These are phyloP conservation scores for Pholiota microspora DNA, from an alignment of 768 basidiomycete genomes.

Conservation along the genomic window DNA sequence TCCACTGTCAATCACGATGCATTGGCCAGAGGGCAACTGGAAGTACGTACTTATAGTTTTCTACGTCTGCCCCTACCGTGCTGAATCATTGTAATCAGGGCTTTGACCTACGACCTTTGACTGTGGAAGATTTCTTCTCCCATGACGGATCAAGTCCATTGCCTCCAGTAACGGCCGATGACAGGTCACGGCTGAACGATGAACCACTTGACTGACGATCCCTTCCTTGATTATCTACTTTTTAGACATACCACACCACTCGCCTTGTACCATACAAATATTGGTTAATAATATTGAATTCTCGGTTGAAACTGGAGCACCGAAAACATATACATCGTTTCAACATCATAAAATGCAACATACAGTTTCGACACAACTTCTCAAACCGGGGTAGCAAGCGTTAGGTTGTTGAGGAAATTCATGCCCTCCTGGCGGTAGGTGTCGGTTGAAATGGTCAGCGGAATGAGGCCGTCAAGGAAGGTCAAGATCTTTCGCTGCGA, in stretches of 20 bases:
- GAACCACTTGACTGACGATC: conserved; percentile 20
- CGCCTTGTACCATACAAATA: conserved; percentile 1
- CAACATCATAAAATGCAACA: neutral
- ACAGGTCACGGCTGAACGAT: conserved; percentile 22
- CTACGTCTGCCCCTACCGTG: neutral
- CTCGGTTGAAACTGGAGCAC: no score
- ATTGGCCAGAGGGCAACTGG: conserved; percentile 48
- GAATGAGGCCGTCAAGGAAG: conserved; percentile 28
- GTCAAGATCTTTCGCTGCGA: conserved; percentile 26
- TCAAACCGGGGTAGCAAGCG: conserved; percentile 19
- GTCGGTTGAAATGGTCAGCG: conserved; percentile 25
- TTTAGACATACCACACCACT: neutral
- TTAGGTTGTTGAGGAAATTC: conserved; percentile 24
- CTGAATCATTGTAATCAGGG: conserved; percentile 42
- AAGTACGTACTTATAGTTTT: conserved; percentile 27
- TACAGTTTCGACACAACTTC: neutral
- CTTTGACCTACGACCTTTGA: conserved; percentile 73
- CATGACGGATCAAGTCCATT: conserved; percentile 37
- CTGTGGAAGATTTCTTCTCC: conserved; percentile 64
- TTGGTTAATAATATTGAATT: neutral
- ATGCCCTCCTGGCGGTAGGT: conserved; percentile 27
- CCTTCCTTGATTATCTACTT: neutral
- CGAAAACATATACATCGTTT: neutral
- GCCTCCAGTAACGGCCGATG: conserved; percentile 26
- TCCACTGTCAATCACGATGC: conserved; percentile 39